Evolutionary conservation across 495 filamentous ascomycete species (phyloP), one percentile per base, ranked within the genome.

Genomic region (Podospora bellae-mahoneyi): DNA sequence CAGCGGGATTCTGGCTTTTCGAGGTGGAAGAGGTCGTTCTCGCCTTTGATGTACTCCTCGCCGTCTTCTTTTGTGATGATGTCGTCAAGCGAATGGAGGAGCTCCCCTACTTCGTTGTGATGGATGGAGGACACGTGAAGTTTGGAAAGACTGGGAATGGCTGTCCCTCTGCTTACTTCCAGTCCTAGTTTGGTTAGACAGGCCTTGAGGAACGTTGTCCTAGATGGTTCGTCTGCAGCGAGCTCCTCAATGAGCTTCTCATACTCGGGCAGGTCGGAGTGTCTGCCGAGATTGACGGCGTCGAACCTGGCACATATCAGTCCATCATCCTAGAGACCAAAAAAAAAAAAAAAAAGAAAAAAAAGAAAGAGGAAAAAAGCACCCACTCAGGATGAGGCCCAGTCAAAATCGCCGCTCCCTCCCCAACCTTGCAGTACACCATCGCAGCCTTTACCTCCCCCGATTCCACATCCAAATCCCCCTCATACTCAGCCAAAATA

Each of bases 301-400:
- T 93, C 90, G 77, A 99, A 99, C 74, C 93, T 97, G 72, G 3
- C 39, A 59, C 13, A 23, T 15, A 53, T 7, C 15, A 63, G 39
- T 27, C 19, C 6, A 32, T 32, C 7, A 7, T 32, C 30, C 4
- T 32, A 56, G 5, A 62, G 5, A 23, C 30, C 30, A 32, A 7
- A 4, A 32, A 5, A 32, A 6, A 19, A 0, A 7, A 4, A 5
- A 32, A 32, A 19, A 0, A 7, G 0, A 0, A 32, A 0, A 32
- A 0, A 32, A 32, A 19, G 0, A 0, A 7, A 5, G 0, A 1
- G 30, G 5, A 32, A 5, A 32, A 32, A 18, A 0, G 15, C 27
- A 84, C 89, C 79, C 82, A 97, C 92, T 99, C 96, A 60, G 95
- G 94, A 83, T 99, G 96, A 56, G 94, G 91, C 0, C 94, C 92